phyloP scores from a whole-genome alignment of 2,329 filamentous ascomycete genomes.

The Xylaria sp. region DNA sequence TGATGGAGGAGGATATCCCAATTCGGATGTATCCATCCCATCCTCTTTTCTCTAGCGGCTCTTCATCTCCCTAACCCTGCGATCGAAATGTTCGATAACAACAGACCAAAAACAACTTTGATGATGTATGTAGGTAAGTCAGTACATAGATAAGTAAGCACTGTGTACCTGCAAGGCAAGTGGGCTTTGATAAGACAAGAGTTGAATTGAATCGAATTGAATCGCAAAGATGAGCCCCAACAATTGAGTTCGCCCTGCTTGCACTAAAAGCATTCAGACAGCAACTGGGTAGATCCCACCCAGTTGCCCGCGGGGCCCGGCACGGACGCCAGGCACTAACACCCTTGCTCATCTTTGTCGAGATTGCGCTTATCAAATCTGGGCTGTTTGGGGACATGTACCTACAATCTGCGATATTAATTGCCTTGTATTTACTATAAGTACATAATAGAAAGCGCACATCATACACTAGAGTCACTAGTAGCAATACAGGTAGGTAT shows the following conservation, averaged over 20 bases:
- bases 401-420: background rate
- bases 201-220: background rate
- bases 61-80: background rate
- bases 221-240: slow-evolving; percentile 41
- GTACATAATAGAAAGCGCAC: background rate
- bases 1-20: slow-evolving; percentile 15
- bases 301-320: slow-evolving; percentile 32
- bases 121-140: background rate
- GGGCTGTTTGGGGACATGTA: background rate
- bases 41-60: background rate
- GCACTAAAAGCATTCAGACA: slow-evolving; percentile 13
- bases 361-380: slow-evolving; percentile 20
- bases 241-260: slow-evolving; percentile 44
- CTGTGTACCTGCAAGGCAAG: slow-evolving; percentile 21
- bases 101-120: background rate
- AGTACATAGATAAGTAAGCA: no score
- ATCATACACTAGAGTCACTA: slow-evolving; percentile 8
- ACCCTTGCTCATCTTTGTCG: slow-evolving; percentile 10
- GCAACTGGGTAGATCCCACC: slow-evolving; percentile 23
- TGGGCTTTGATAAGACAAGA: slow-evolving; percentile 21
- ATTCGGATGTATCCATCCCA: background rate
- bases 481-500: background rate
- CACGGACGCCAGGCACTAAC: slow-evolving; percentile 6
- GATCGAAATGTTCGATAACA: background rate
- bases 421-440: background rate